Percentiles rank a stretch among this genome's conserved stretches.
Evolutionary conservation across 2,329 filamentous ascomycete genomes (phyloP).

Genomic region (Beauveria australis): DNA sequence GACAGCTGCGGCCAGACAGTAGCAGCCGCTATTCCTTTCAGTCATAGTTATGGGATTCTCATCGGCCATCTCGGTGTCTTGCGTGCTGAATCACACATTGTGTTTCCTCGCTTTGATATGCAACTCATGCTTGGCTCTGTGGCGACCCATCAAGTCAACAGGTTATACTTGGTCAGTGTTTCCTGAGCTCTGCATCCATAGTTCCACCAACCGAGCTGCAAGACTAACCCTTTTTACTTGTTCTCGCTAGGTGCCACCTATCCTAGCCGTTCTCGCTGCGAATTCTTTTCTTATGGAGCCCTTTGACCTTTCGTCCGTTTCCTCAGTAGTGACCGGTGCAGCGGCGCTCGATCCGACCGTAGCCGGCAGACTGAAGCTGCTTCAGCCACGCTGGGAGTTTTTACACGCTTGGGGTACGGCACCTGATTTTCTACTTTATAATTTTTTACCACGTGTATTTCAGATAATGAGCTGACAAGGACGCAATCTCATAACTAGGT

Average conservation of each 20-base stretch:
- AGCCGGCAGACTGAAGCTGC: neutral
- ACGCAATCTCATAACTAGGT: neutral
- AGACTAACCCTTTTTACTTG: neutral
- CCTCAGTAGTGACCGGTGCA: neutral
- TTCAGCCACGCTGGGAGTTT: neutral
- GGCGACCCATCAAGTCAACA: slow-evolving; percentile 1
- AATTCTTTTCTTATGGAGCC: neutral
- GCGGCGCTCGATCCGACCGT: neutral
- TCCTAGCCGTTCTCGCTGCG: neutral
- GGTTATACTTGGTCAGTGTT: neutral
- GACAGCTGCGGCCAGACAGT: neutral
- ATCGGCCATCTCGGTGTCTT: neutral
- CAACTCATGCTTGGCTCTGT: neutral
- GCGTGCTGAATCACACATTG: neutral
- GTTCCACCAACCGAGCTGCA: neutral
- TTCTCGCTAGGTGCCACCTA: neutral
- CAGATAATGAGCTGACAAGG: neutral
- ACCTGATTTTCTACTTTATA: neutral
- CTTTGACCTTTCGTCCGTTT: slow-evolving; percentile 3
- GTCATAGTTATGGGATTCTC: slow-evolving; percentile 3
- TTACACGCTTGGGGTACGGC: slow-evolving; percentile 4
- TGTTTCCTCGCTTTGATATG: slow-evolving; percentile 6
- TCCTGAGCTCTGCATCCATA: neutral
- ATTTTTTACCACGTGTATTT: neutral
- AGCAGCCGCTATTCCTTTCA: neutral